phyloP scores from a whole-genome alignment of 148 eudicot species.

The Simmondsia chinensis region DNA sequence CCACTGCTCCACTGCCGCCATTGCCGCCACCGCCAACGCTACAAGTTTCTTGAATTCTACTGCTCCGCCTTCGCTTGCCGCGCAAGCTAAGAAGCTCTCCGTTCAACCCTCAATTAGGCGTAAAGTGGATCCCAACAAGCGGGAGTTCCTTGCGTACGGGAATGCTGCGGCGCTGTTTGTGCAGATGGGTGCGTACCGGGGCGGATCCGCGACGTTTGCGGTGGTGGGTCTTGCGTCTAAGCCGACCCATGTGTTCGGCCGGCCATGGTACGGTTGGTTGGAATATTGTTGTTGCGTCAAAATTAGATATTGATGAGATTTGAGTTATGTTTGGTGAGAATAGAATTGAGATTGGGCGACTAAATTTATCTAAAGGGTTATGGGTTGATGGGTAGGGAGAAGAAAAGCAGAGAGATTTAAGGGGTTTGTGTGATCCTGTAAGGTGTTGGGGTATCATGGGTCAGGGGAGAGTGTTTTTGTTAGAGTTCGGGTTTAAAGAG shows the following conservation, averaged over 20 bases:
- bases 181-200: conserved; percentile 57
- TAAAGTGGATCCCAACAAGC: conserved; percentile 20
- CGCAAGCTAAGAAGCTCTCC: background rate
- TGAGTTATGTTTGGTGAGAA: no score
- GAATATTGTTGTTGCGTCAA: no score
- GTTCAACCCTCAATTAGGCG: background rate
- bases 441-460: no score
- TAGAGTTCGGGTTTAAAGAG: no score
- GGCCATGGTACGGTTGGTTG: no score
- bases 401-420: no score
- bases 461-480: no score
- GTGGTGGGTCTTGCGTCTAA: conserved; percentile 45
- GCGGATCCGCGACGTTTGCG: conserved; percentile 31
- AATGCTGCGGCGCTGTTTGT: conserved; percentile 49
- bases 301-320: no score
- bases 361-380: no score
- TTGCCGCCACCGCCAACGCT: background rate
- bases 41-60: background rate
- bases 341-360: no score
- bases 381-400: no score
- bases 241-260: conserved; percentile 36
- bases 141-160: conserved; percentile 34
- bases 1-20: conserved; percentile 11
- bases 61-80: conserved; percentile 1
- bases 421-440: no score